Evolutionary conservation across 2,329 filamentous ascomycete species (phyloP).

Genomic region (Cephalotrichum gorgonifer): DNA sequence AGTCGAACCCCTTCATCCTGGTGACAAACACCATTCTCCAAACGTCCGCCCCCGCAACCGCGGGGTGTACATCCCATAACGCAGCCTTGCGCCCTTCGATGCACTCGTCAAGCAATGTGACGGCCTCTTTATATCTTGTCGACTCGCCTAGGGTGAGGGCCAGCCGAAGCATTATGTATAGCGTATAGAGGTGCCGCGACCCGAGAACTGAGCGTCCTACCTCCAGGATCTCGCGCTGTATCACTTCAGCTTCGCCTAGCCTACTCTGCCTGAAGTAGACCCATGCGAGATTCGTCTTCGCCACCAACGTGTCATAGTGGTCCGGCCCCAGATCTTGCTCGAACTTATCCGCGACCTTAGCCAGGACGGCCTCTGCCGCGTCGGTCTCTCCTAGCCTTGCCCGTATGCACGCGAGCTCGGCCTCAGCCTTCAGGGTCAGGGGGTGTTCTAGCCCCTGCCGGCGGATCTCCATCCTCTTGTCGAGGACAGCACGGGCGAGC

Average conservation of each 20-base stretch:
- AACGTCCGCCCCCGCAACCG: background rate
- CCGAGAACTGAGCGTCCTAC: background rate
- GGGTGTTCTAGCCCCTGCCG: background rate
- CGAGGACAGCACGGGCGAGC: background rate
- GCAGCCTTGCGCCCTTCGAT: background rate
- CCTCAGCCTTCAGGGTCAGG: background rate
- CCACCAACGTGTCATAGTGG: slow-evolving; percentile 1
- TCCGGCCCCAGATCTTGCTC: background rate
- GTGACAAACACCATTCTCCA: background rate
- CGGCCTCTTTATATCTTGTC: background rate
- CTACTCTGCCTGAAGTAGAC: slow-evolving; percentile 13
- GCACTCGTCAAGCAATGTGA: background rate
- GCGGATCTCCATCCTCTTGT: background rate
- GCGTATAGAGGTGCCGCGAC: background rate
- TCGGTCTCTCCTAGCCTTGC: background rate
- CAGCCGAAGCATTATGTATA: background rate
- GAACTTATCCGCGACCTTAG: background rate
- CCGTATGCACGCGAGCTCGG: slow-evolving; percentile 2
- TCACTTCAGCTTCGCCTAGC: slow-evolving; percentile 19
- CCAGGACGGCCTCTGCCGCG: background rate
- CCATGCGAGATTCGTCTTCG: slow-evolving; percentile 1
- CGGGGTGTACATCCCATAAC: background rate
- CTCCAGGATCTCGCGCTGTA: slow-evolving; percentile 17
- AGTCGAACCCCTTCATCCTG: background rate
- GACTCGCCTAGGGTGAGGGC: background rate